phyloP scores from a whole-genome alignment of 371 early-diverging fungal genomes.

The Funneliformis caledonium region DNA sequence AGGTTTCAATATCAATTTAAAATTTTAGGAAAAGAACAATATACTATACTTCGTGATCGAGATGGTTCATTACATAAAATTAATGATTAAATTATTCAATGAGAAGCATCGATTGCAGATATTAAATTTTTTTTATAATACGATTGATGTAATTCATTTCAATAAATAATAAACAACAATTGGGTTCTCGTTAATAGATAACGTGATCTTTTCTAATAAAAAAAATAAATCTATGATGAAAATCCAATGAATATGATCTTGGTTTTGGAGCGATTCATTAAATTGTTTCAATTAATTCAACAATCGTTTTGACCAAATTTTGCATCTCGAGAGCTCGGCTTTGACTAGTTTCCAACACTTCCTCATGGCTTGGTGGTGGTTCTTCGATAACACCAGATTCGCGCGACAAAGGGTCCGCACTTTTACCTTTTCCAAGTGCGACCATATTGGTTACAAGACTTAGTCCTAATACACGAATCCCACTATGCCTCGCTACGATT shows the following conservation, averaged over 20 bases:
- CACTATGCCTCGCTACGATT: conserved; percentile 91
- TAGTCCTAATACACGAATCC: conserved; percentile 85
- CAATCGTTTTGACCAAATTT: conserved; percentile 68
- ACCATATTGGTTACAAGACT: conserved; percentile 88
- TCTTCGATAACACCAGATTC: conserved; percentile 56
- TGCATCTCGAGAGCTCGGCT: conserved; percentile 78
- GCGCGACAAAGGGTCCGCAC: conserved; percentile 61
- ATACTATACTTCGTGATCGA: conserved; percentile 1
- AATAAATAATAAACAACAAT: no score
- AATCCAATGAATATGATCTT: no score
- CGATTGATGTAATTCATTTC: background rate
- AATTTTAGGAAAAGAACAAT: conserved; percentile 26
- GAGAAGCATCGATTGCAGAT: background rate
- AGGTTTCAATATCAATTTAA: conserved; percentile 49
- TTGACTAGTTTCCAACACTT: conserved; percentile 83
- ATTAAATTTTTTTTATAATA: background rate
- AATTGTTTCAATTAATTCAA: conserved; percentile 63
- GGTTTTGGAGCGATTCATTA: background rate
- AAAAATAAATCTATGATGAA: no score
- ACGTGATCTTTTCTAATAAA: no score
- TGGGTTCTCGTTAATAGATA: no score
- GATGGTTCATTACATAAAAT: conserved; percentile 11
- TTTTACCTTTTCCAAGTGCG: conserved; percentile 65
- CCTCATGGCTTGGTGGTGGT: conserved; percentile 81
- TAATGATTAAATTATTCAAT: background rate